phyloP scores from a whole-genome alignment of 2,329 filamentous ascomycete species.

The Simplicillium sp. region DNA sequence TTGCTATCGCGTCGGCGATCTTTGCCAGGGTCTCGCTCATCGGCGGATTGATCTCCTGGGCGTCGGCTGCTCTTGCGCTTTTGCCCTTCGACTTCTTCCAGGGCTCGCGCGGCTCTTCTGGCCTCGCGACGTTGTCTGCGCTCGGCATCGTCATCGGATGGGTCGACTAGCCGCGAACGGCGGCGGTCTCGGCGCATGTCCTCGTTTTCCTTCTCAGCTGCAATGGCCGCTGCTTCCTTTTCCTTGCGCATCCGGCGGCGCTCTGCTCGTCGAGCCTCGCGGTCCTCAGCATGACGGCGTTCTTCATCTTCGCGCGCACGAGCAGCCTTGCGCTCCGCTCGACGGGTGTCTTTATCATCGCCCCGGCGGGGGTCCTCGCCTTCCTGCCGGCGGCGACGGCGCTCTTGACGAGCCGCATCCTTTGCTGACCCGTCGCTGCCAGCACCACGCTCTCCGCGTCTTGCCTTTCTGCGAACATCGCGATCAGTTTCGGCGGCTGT shows the following conservation, averaged over 20 bases:
- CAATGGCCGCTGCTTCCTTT: conserved; percentile 31
- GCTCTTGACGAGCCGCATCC: conserved; percentile 47
- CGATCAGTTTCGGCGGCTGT: conserved; percentile 41
- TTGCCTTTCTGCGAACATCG: conserved; percentile 53
- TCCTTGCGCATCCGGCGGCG: conserved; percentile 40
- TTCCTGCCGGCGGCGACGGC: conserved; percentile 45
- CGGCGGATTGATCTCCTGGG: conserved; percentile 20
- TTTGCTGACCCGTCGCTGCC: conserved; percentile 43
- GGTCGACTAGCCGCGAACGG: conserved; percentile 33
- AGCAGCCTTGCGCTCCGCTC: conserved; percentile 41
- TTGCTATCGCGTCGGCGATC: conserved; percentile 26
- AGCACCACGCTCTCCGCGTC: conserved; percentile 40
- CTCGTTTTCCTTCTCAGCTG: conserved; percentile 31
- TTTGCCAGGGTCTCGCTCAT: conserved; percentile 34
- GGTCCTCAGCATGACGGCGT: conserved; percentile 37
- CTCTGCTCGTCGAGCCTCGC: conserved; percentile 38
- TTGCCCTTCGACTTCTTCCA: conserved; percentile 25
- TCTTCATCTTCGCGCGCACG: conserved; percentile 40
- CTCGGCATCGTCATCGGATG: conserved; percentile 38
- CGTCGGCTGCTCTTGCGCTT: conserved; percentile 29
- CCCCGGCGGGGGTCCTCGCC: conserved; percentile 32
- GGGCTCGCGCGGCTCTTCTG: conserved; percentile 32
- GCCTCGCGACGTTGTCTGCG: conserved; percentile 45
- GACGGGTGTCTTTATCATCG: conserved; percentile 50
- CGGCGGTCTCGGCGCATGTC: conserved; percentile 36